Evolutionary conservation across 2,329 filamentous ascomycete species (phyloP), one percentile per base, ranked within the genome.

Genomic region (Pseudogymnoascus sp.): DNA sequence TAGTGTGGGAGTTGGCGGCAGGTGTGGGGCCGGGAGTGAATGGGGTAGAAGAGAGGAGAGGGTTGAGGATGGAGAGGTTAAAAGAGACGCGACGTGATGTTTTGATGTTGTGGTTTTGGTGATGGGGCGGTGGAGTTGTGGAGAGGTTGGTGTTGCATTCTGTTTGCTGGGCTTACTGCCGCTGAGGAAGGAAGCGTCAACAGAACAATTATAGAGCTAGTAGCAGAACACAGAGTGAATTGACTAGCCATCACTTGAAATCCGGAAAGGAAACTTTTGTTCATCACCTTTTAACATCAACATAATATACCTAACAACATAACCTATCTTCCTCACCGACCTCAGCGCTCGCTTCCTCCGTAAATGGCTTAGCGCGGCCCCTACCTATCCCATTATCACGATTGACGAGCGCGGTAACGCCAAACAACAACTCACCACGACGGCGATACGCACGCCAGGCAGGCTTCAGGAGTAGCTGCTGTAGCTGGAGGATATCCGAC

Each of bases 331-430:
- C 49, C 49, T 55, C 49, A 55, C 49, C 49, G 29, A 55, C 49
- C 49, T 55, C 49, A 35, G 49, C 49, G 19, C 49, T 55, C 49
- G 49, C 49, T 55, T 55, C 23, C 26, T 33, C 49, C 49, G 16
- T 55, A 55, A 55, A 55, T 55, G 49, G 49, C 49, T 55, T 55
- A 55, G 49, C 33, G 49, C 49, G 49, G 49, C 49, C 49, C 49
- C 49, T 55, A 33, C 49, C 29, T 55, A 55, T 55, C 49, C 49
- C 49, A 55, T 55, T 55, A 55, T 55, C 49, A 55, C 49, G 49
- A 55, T 55, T 55, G 49, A 55, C 49, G 49, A 55, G 49, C 49
- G 49, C 29, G 49, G 49, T 29, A 55, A 55, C 49, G 29, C 29
- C 29, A 33, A 31, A 55, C 49, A 55, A 55, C 49, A 33, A 49